Evolutionary conservation across 345 rosid species (phyloP), one percentile per base, ranked within the genome.

Genomic region (Brassica carinata): DNA sequence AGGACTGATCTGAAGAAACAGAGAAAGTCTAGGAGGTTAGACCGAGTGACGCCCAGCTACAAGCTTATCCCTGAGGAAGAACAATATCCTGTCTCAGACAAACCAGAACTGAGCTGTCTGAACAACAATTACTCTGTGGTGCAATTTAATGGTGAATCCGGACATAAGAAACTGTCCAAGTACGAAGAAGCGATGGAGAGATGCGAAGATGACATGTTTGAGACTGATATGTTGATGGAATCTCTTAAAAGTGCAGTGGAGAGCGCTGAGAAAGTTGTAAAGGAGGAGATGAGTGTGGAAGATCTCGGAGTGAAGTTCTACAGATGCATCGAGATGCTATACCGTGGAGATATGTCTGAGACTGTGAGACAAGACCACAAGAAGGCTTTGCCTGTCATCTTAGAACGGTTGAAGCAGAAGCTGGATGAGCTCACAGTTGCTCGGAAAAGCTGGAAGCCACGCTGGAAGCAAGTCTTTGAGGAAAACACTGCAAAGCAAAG

Each of bases 191-290:
- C 26, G 5, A 62, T 63, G 34, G 10, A 58, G 15, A 1, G 27
- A 1, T 71, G 81, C 71, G 71, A 77, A 71, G 58, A 77, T 1
- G 14, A 77, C 0, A 77, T 77, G 71, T 51, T 4, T 15, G 64
- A 77, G 62, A 5, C 13, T 23, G 65, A 71, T 8, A 30, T 71
- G 71, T 14, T 33, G 29, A 26, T 19, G 17, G 11, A 1, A 5
- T 0, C 8, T 70, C 40, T 77, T 27, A n/a, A 1, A 33, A 33
- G 3, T 69, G 70, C 57, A 14, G 13, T 63, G 29, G 13, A 71
- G 65, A 31, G 0, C 1, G 76, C 58, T 0, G 55, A 64, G n/a
- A 23, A 71, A 19, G 71, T 71, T 5, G 1, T 77, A 11, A 63
- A 0, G 3, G 71, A 51, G 15, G 15, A 77, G 14, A 77, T 63